Conservation (phyloP, 805 yeast species). For the Candida succiphila region DNA sequence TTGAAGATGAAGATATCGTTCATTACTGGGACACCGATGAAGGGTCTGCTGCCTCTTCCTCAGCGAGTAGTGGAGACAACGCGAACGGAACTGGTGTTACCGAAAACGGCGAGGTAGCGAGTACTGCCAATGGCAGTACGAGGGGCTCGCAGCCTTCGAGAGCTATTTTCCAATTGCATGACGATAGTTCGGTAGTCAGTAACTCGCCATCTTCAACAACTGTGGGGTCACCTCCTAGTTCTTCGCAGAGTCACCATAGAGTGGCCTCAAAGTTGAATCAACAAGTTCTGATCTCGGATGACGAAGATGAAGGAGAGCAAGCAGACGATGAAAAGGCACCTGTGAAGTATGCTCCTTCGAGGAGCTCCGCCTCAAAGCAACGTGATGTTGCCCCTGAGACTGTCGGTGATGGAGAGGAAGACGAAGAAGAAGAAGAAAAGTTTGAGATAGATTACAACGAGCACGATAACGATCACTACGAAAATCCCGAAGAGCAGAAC, state of each 20-base stretch:
- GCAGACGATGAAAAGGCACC: no score
- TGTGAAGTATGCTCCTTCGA: no score
- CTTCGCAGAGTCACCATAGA: not conserved
- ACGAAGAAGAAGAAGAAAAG: not conserved
- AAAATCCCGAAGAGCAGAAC: not conserved
- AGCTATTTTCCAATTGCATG: no score
- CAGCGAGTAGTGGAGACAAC: constrained; percentile 2
- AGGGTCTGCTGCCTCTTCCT: constrained; percentile 2
- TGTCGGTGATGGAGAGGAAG: constrained; percentile 1
- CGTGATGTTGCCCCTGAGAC: constrained; percentile 3
- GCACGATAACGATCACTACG: not conserved
- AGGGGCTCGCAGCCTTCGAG: no score
- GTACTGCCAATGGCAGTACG: no score
- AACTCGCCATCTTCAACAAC: no score
- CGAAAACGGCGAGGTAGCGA: no score
- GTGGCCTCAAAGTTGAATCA: not conserved
- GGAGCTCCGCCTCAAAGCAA: no score
- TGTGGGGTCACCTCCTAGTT: not conserved
- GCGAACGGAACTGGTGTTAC: not conserved
- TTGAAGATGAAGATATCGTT: constrained; percentile 9
- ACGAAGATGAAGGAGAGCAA: constrained; percentile 1
- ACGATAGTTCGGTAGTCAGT: no score
- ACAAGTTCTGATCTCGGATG: not conserved
- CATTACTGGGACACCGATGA: not conserved
- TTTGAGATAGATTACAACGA: not conserved